Base-by-base conservation (phyloP, 805 yeast species). In the Suhomyces canberraensis region DNA sequence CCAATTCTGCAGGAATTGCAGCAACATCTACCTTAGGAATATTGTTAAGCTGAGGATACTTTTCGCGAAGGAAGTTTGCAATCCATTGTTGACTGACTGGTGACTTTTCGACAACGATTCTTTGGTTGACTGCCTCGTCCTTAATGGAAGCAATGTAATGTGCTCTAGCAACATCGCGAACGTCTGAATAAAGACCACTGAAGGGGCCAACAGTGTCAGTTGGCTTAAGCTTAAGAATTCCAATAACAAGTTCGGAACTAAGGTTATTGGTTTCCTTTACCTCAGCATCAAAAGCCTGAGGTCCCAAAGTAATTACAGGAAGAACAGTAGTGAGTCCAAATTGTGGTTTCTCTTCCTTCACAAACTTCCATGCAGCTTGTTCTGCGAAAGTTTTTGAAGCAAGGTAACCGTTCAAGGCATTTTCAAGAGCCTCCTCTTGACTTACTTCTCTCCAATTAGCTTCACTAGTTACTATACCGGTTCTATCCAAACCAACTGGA, bases 341-440 rank as follows among this genome's bases (percentile, higher is more conserved):
- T 2, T 33, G 21, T 4, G 69, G 60, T 31, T 54, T 54, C 28
- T 60, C 56, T 17, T 54, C 42, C 14, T 66, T 48, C 32, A 74
- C 61, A n/a, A 64, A 69, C 3, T 75, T 69, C 81, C 87, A 79
- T 3, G 83, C 84, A 1, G 76, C 70, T 33, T 60, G 56, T 51
- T 81, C 86, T 13, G 84, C 83, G 41, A 72, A 70, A 26, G 72
- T 76, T 55, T 78, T 78, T 11, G 84, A 76, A 3, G 76, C 85
- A 38, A 70, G 47, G 54, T 79, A 78, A 2, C 79, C 83, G 28
- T 41, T 40, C 13, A 52, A 46, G 3, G 66, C 57, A 44, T 71
- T 67, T 16, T 40, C 44, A 36, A 69, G 66, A 8, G 70, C 63
- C 39, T 69, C 68, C 34, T 73, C 76, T 68, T 73, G 69, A n/a